Base-by-base conservation (phyloP, 352 stramenopile genomes). In the Phytophthora brassicae region DNA sequence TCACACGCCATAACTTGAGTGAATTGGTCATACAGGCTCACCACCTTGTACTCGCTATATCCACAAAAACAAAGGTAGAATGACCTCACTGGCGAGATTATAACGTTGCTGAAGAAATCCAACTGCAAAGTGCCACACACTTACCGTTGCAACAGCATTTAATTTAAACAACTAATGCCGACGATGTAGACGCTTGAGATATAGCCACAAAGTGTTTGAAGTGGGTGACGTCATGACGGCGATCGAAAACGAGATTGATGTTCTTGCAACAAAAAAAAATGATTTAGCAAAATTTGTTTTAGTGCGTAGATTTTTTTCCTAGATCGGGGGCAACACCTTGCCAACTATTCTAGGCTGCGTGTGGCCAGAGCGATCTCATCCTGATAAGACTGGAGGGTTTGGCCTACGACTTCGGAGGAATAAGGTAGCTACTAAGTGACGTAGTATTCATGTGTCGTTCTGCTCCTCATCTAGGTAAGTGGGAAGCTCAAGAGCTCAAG, bases 31-130 rank as follows among this genome's bases (percentile, higher is more conserved):
- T 6, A 33, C 22, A 7, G 16, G 24, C 16, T 55, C 24, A 31
- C 64, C 44, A 22, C 36, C 29, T 20, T 33, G 33, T 50, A 54
- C 9, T 51, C 52, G 54, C 2, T 39, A 48, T 29, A 60, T 38
- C 20, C 49, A 47, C 16, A 36, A 50, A 29, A 22, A 26, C 11
- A 72, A 38, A 4, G 48, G 47, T 8, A 65, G 9, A 13, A 33
- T 23, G 24, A 68, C 56, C 61, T 65, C n/a, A 56, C n/a, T 11
- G 57, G 28, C 31, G 42, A 50, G 22, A 57, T 26, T 6, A 62
- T 54, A 4, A 68, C 51, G 6, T 74, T 64, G 22, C 55, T 68
- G 50, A 81, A 77, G 70, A 44, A 72, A 79, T 0, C 73, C 73
- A 23, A 81, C 62, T 1, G 16, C 12, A 11, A 66, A 28, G 35